Evolutionary conservation across 2,329 filamentous ascomycete genomes (phyloP).

Genomic region (Reticulascus tulasneorum): DNA sequence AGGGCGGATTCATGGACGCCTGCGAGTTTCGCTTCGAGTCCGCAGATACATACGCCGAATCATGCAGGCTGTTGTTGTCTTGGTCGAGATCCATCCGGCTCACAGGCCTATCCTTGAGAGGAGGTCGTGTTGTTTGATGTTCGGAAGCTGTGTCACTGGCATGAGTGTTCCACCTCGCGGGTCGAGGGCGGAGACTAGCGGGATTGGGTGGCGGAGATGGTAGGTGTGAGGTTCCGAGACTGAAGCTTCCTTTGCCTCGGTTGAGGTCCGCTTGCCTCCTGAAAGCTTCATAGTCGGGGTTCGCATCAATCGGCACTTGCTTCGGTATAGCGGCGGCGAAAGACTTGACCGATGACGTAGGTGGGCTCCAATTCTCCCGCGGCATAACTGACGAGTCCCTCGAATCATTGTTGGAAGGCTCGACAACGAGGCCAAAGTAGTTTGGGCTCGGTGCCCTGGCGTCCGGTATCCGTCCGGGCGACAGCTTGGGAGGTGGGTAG

Average conservation of each 20-base stretch:
- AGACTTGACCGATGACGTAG: conserved; percentile 66
- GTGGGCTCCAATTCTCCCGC: conserved; percentile 71
- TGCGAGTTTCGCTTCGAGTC: conserved; percentile 52
- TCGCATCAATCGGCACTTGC: conserved; percentile 67
- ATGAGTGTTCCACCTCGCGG: conserved; percentile 45
- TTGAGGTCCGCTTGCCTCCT: conserved; percentile 67
- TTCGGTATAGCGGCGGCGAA: conserved; percentile 66
- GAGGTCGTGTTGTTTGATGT: neutral
- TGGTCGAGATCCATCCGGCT: conserved; percentile 40
- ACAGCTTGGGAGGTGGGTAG: conserved; percentile 44
- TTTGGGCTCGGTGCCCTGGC: conserved; percentile 65
- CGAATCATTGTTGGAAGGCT: conserved; percentile 52
- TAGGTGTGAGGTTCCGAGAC: conserved; percentile 44
- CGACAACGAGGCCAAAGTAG: conserved; percentile 77
- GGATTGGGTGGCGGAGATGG: conserved; percentile 27
- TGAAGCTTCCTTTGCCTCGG: conserved; percentile 42
- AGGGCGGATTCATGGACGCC: conserved; percentile 38
- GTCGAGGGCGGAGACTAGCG: conserved; percentile 34
- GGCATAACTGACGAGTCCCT: conserved; percentile 61
- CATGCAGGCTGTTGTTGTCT: conserved; percentile 42
- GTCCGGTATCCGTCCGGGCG: conserved; percentile 34
- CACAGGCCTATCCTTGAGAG: conserved; percentile 5
- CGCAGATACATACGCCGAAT: conserved; percentile 52
- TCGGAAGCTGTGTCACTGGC: conserved; percentile 39
- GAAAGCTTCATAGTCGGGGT: conserved; percentile 80